These are phyloP conservation scores for Leptodermis oblonga DNA, from an alignment of 257 asterid genomes.

Conservation along the genomic window DNA sequence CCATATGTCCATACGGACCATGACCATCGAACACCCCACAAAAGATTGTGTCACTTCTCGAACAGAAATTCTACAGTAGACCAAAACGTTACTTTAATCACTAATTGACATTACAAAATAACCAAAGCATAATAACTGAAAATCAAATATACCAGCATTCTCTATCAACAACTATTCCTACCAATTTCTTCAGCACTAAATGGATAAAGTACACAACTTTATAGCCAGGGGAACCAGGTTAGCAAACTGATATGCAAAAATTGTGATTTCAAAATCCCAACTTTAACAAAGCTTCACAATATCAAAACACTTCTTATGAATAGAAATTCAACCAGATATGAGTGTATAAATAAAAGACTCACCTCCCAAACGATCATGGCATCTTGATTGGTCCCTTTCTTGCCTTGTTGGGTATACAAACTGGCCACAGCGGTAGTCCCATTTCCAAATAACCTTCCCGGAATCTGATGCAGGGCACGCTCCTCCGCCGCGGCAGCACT, in stretches of 20 bases:
- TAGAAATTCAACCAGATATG: not conserved
- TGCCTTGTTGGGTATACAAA: slow-evolving; percentile 91
- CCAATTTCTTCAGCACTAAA: not conserved
- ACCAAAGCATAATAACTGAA: slow-evolving; percentile 14
- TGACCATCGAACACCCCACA: slow-evolving; percentile 99
- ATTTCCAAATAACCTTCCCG: slow-evolving; percentile 70
- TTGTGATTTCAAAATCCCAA: not conserved
- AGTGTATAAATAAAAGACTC: slow-evolving; percentile 11
- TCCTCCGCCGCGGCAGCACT: slow-evolving; percentile 60
- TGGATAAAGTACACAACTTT: not conserved
- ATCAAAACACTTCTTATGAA: not conserved
- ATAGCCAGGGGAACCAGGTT: not conserved
- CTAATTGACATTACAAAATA: slow-evolving; percentile 39
- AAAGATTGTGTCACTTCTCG: slow-evolving; percentile 50
- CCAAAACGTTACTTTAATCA: slow-evolving; percentile 69
- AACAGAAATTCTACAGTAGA: slow-evolving; percentile 62
- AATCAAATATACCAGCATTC: not conserved
- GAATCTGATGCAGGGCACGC: slow-evolving; percentile 66
- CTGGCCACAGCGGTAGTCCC: slow-evolving; percentile 64
- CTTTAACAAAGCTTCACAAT: not conserved
- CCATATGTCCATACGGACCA: slow-evolving; percentile 97
- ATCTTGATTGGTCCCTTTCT: slow-evolving; percentile 93
- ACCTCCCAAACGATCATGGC: slow-evolving; percentile 99
- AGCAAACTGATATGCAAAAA: not conserved
- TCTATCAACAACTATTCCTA: not conserved